Evolutionary conservation across 805 yeast genomes (phyloP).

Genomic region (Ogataea polymorpha): DNA sequence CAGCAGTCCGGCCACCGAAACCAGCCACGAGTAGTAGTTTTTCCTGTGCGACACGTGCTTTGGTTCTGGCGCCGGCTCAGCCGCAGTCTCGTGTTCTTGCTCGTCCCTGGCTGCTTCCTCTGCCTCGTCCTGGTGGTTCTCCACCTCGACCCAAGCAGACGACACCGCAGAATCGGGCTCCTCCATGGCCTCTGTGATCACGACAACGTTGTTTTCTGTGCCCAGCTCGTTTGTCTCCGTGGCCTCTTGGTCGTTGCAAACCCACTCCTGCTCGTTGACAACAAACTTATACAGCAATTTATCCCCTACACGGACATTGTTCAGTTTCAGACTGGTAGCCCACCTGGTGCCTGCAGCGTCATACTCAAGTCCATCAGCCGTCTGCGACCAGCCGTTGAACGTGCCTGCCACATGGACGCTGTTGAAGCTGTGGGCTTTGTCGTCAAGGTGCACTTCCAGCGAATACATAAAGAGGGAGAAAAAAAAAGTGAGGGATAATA

Average conservation of each 20-base stretch:
- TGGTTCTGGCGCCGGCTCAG: background rate
- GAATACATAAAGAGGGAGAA: constrained; percentile 7
- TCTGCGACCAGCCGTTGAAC: constrained; percentile 23
- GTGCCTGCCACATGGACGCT: constrained; percentile 22
- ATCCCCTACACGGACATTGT: constrained; percentile 7
- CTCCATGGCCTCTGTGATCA: constrained; percentile 6
- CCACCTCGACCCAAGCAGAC: constrained; percentile 17
- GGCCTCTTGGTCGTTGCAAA: constrained; percentile 21
- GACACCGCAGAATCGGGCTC: constrained; percentile 7
- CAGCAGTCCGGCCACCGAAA: constrained; percentile 13
- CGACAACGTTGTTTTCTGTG: constrained; percentile 25
- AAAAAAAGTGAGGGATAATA: constrained; percentile 2
- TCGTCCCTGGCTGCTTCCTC: constrained; percentile 1
- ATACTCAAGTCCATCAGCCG: constrained; percentile 6
- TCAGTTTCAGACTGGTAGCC: constrained; percentile 5
- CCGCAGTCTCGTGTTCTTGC: background rate
- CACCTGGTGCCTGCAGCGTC: constrained; percentile 5
- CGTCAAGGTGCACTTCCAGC: constrained; percentile 16
- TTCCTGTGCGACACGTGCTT: background rate
- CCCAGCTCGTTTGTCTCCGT: constrained; percentile 26
- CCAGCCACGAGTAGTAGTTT: constrained; percentile 18
- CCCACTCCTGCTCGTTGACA: constrained; percentile 27
- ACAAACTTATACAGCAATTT: constrained; percentile 31
- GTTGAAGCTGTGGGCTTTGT: constrained; percentile 11
- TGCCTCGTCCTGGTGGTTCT: background rate